These are phyloP conservation scores for Byssothecium circinans DNA, from an alignment of 2,329 filamentous ascomycete genomes.

Conservation along the genomic window DNA sequence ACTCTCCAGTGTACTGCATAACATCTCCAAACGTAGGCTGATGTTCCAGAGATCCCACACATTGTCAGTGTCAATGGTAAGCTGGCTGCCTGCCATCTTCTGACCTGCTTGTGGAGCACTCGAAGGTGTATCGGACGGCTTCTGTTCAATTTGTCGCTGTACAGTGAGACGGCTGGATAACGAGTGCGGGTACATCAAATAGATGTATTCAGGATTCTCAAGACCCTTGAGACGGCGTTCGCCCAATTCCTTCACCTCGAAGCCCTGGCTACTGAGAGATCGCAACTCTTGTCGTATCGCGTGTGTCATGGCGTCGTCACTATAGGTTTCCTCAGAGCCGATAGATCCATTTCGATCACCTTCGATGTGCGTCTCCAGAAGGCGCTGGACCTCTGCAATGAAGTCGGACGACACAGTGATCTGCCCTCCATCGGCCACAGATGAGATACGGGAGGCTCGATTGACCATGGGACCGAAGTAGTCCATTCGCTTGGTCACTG, in stretches of 20 bases:
- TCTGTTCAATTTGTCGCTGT: constrained; percentile 59
- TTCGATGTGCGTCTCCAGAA: constrained; percentile 86
- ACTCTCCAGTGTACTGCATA: constrained; percentile 86
- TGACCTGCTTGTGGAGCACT: constrained; percentile 58
- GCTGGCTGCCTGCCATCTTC: constrained; percentile 62
- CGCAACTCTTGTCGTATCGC: constrained; percentile 85
- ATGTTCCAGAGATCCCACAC: constrained; percentile 91
- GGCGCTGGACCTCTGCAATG: constrained; percentile 91
- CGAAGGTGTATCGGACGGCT: constrained; percentile 26
- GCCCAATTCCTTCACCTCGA: constrained; percentile 94
- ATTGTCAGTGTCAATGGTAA: constrained; percentile 80
- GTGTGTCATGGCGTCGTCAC: constrained; percentile 72
- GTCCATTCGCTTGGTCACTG: constrained; percentile 96
- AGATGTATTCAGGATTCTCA: constrained; percentile 94
- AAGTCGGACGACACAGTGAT: constrained; percentile 97
- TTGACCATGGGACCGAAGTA: constrained; percentile 99
- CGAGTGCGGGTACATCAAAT: constrained; percentile 90
- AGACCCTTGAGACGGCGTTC: constrained; percentile 95
- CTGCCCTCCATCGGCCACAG: constrained; percentile 92
- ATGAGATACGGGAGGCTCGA: constrained; percentile 89
- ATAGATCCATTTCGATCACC: constrained; percentile 70
- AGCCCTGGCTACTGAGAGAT: constrained; percentile 85
- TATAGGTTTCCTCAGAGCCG: constrained; percentile 72
- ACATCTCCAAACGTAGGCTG: constrained; percentile 85
- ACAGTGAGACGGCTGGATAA: constrained; percentile 77